Evolutionary conservation across 2,329 filamentous ascomycete genomes (phyloP).

Genomic region (Trichoderma brevicompactum): DNA sequence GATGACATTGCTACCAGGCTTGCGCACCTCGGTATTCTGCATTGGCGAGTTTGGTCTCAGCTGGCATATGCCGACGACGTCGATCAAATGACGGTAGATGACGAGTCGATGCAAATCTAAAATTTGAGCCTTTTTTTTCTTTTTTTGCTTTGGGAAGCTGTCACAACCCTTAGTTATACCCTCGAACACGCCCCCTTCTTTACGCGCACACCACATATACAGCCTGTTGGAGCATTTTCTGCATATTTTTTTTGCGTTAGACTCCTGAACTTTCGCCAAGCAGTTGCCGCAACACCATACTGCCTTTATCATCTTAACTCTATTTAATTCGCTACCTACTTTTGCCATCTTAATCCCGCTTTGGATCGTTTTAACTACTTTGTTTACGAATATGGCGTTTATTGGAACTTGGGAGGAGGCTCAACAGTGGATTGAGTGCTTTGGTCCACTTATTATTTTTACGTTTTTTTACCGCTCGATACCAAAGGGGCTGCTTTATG

Average conservation of each 20-base stretch:
- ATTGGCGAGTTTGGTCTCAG: slow-evolving; percentile 87
- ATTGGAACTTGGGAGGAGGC: slow-evolving; percentile 12
- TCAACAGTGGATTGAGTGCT: slow-evolving; percentile 1
- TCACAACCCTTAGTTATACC: background rate
- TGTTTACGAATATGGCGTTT: slow-evolving; percentile 23
- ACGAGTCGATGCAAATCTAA: slow-evolving; percentile 34
- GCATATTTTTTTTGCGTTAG: slow-evolving; percentile 4
- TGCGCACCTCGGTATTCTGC: slow-evolving; percentile 80
- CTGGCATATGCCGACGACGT: slow-evolving; percentile 66
- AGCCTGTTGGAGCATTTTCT: slow-evolving; percentile 16
- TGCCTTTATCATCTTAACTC: slow-evolving; percentile 2
- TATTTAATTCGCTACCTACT: slow-evolving; percentile 22
- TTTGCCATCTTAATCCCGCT: slow-evolving; percentile 19
- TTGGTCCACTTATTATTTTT: slow-evolving; percentile 13
- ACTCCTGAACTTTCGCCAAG: background rate
- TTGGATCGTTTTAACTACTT: slow-evolving; percentile 16
- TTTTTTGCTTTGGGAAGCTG: background rate
- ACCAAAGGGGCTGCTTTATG: slow-evolving; percentile 25
- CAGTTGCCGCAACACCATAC: background rate
- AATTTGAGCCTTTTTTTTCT: background rate
- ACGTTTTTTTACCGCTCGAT: slow-evolving; percentile 21
- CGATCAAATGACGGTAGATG: slow-evolving; percentile 44
- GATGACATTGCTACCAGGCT: slow-evolving; percentile 75
- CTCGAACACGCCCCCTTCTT: background rate
- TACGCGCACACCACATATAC: slow-evolving; percentile 13